Conservation (phyloP, 148 eudicot genomes). For the Chenopodium quinoa region DNA sequence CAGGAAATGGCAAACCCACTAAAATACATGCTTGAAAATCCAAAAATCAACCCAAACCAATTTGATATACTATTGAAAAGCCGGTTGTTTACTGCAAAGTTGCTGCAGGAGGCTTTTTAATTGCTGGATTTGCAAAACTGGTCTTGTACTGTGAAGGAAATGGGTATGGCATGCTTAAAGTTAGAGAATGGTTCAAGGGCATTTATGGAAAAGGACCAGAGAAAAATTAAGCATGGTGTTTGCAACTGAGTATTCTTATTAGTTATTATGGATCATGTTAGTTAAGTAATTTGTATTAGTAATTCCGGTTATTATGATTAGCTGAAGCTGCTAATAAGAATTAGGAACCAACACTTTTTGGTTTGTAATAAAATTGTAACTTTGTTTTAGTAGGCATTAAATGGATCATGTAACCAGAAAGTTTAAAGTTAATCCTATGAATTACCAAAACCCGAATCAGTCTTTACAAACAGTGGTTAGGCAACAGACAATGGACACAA, state of each 20-base stretch:
- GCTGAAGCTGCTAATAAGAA: background rate
- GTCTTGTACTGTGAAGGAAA: background rate
- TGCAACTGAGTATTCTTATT: background rate
- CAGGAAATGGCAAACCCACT: constrained; percentile 1
- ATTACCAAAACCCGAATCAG: too few relatives aligned
- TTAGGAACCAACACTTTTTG: background rate
- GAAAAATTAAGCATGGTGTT: background rate
- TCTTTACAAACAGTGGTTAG: too few relatives aligned
- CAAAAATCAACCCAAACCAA: constrained; percentile 1
- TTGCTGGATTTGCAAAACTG: background rate
- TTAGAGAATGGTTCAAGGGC: constrained; percentile 4
- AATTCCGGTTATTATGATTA: background rate
- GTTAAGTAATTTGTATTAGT: background rate
- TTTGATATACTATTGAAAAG: background rate
- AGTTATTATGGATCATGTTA: background rate
- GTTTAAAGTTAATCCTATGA: background rate
- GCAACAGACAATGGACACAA: too few relatives aligned
- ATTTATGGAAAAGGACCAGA: constrained; percentile 8
- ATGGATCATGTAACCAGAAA: background rate
- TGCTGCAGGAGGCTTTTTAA: background rate
- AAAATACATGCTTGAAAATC: constrained; percentile 6
- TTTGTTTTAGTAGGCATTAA: background rate
- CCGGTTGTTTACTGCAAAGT: constrained; percentile 15
- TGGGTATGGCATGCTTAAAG: background rate
- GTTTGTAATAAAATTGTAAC: background rate